phyloP scores from a whole-genome alignment of 2,329 filamentous ascomycete genomes.

The Apiospora koreana region DNA sequence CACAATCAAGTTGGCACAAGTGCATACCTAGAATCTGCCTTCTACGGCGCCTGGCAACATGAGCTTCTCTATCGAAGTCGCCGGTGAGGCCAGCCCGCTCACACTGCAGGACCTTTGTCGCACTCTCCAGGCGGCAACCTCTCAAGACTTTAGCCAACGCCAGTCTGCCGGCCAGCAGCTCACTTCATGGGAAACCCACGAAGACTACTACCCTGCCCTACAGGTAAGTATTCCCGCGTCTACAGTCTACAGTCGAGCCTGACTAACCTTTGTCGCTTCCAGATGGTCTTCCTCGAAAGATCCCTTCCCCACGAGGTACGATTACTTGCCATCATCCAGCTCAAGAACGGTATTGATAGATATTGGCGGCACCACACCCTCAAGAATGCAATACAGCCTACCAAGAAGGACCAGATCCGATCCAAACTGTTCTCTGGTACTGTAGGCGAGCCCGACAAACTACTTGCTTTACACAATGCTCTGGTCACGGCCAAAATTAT shows the following conservation, averaged over 20 bases:
- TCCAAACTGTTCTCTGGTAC: conserved; percentile 74
- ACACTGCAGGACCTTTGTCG: conserved; percentile 63
- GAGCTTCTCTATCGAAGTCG: conserved; percentile 74
- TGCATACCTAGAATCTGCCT: neutral
- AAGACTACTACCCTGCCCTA: conserved; percentile 66
- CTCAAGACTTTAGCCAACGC: conserved; percentile 61
- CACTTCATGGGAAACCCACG: conserved; percentile 67
- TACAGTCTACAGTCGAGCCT: neutral
- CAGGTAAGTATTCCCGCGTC: conserved; percentile 51
- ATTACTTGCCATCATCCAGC: conserved; percentile 87
- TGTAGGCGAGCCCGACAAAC: conserved; percentile 72
- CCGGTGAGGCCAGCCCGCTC: conserved; percentile 77
- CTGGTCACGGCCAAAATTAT: conserved; percentile 86
- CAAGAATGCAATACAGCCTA: conserved; percentile 67
- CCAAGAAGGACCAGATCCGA: conserved; percentile 78
- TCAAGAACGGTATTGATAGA: conserved; percentile 96
- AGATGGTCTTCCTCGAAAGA: conserved; percentile 82
- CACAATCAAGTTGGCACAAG: neutral
- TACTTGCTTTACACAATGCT: conserved; percentile 84
- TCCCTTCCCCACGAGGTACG: conserved; percentile 76
- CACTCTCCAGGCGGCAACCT: conserved; percentile 64
- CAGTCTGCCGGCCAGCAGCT: conserved; percentile 72
- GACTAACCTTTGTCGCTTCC: neutral
- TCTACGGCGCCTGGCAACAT: conserved; percentile 41
- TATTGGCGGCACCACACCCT: conserved; percentile 75